Conservation (phyloP, 148 eudicot genomes). For the Linanthus parryae region DNA sequence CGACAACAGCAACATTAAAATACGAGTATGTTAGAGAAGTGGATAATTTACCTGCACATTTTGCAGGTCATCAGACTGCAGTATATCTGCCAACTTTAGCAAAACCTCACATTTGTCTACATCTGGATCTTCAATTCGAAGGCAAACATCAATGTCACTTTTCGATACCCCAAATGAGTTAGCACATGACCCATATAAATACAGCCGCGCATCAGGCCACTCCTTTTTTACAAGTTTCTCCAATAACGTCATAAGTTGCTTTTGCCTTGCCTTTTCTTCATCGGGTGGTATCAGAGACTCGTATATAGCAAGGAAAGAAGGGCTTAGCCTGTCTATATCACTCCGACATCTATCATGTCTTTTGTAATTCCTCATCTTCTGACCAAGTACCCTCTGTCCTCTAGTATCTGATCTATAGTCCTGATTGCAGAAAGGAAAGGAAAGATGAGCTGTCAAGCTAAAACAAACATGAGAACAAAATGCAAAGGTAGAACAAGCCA, state of each 20-base stretch:
- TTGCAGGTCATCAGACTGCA: slow-evolving; percentile 67
- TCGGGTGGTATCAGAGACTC: slow-evolving; percentile 77
- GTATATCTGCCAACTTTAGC: slow-evolving; percentile 77
- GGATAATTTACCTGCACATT: slow-evolving; percentile 70
- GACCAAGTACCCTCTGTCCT: slow-evolving; percentile 61
- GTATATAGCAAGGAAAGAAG: slow-evolving; percentile 53
- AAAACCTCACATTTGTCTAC: slow-evolving; percentile 66
- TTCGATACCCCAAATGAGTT: slow-evolving; percentile 90
- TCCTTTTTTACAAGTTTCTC: slow-evolving; percentile 73
- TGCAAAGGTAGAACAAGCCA: not conserved
- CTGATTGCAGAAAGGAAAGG: slow-evolving; percentile 34
- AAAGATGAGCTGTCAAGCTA: slow-evolving; percentile 8
- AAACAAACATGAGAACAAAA: not conserved
- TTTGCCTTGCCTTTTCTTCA: slow-evolving; percentile 82
- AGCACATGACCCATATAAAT: slow-evolving; percentile 90
- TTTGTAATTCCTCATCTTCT: slow-evolving; percentile 49
- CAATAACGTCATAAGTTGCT: slow-evolving; percentile 53
- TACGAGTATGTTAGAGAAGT: not conserved
- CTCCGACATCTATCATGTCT: slow-evolving; percentile 47
- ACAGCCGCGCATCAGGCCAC: slow-evolving; percentile 82
- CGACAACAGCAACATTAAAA: too few relatives aligned
- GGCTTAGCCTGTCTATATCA: slow-evolving; percentile 52
- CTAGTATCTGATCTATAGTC: slow-evolving; percentile 87
- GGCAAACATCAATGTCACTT: slow-evolving; percentile 94
- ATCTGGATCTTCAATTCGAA: slow-evolving; percentile 50